Percentiles rank a stretch among this genome's conserved stretches.
phyloP scores from a whole-genome alignment of 2,329 filamentous ascomycete genomes.

The Tolypocladium pustulatum region DNA sequence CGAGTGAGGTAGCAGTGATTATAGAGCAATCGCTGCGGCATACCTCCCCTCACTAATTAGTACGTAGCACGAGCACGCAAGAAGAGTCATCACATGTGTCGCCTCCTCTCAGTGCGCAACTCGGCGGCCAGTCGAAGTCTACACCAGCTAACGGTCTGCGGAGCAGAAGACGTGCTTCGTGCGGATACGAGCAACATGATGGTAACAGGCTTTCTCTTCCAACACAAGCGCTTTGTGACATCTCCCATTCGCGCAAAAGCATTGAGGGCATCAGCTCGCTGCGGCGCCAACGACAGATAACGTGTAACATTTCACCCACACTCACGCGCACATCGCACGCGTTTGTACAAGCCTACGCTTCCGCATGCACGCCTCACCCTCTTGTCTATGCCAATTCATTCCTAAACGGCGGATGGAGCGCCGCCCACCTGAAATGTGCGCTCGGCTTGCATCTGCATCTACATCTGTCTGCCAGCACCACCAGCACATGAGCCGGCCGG shows the following conservation, averaged over 20 bases:
- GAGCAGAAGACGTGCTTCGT: too few species aligned
- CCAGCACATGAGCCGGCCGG: not conserved
- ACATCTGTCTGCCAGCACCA: not conserved
- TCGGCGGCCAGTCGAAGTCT: too few species aligned
- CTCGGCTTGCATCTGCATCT: not conserved
- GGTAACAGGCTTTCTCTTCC: too few species aligned
- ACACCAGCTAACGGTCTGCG: too few species aligned
- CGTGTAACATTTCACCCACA: not conserved
- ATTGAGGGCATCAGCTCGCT: not conserved
- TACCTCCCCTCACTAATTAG: not conserved
- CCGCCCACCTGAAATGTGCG: not conserved
- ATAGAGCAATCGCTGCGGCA: not conserved
- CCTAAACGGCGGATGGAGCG: not conserved
- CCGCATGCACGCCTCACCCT: too few species aligned
- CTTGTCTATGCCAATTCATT: too few species aligned
- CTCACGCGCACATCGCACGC: too few species aligned
- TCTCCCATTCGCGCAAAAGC: not conserved
- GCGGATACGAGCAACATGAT: too few species aligned
- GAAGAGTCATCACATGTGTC: not conserved
- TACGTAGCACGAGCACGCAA: not conserved
- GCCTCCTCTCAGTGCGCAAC: too few species aligned
- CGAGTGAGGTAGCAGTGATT: not conserved
- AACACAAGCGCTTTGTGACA: not conserved
- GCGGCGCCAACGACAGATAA: not conserved
- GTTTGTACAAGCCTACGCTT: too few species aligned